A percentile compares a stretch with the other conserved stretches of the same genome.
Conservation (phyloP, 2,329 filamentous ascomycete species). For the Neoarthrinium moseri region DNA sequence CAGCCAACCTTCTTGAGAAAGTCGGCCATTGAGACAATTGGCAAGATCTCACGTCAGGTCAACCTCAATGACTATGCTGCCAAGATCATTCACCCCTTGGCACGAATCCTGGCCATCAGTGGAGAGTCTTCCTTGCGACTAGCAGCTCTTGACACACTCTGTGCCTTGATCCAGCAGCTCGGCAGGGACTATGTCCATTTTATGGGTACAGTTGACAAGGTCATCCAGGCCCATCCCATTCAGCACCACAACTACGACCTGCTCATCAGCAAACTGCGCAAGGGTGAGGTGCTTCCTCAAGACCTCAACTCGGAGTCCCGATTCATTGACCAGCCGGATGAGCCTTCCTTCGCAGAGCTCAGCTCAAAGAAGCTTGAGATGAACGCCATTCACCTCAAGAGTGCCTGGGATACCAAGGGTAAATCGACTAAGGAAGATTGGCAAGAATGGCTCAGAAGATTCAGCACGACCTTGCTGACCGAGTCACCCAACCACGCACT, state of each 20-base stretch:
- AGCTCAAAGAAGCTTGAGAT: constrained; percentile 92
- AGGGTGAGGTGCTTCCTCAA: constrained; percentile 91
- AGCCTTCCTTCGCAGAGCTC: constrained; percentile 78
- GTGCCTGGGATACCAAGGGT: constrained; percentile 93
- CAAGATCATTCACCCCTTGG: constrained; percentile 92
- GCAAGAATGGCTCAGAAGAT: constrained; percentile 97
- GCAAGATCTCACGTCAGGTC: constrained; percentile 90
- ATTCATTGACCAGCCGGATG: constrained; percentile 76
- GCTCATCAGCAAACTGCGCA: constrained; percentile 87
- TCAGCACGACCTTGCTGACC: constrained; percentile 91
- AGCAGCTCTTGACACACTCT: constrained; percentile 88
- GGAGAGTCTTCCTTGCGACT: constrained; percentile 72
- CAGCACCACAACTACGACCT: constrained; percentile 90
- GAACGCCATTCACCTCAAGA: constrained; percentile 95
- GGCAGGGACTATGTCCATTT: constrained; percentile 96
- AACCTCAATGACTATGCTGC: constrained; percentile 97
- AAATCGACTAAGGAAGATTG: constrained; percentile 98
- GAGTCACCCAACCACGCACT: constrained; percentile 96
- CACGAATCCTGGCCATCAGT: constrained; percentile 69
- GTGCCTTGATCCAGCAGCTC: constrained; percentile 91
- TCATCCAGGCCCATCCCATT: constrained; percentile 75
- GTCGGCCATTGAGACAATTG: constrained; percentile 90
- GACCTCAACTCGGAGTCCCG: constrained; percentile 85
- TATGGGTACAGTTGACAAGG: constrained; percentile 88
- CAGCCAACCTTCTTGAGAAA: constrained; percentile 79